Percentiles rank a stretch among this genome's conserved stretches.
phyloP scores from a whole-genome alignment of 306 rosid species.

The Prosopis cineraria region DNA sequence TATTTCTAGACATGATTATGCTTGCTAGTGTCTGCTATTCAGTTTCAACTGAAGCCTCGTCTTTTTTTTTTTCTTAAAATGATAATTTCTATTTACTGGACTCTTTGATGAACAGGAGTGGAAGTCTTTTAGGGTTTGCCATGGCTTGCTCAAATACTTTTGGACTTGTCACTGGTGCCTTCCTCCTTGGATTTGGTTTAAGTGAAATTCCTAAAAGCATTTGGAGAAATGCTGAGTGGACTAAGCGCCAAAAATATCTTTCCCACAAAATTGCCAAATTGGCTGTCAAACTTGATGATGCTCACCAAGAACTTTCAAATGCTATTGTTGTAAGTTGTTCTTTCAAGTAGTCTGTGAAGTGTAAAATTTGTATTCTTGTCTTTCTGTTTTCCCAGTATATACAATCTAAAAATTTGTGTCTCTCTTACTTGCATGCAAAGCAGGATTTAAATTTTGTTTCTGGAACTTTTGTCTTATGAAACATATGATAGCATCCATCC shows the following conservation, averaged over 20 bases:
- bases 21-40: neutral
- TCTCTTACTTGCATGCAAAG: constrained; percentile 2
- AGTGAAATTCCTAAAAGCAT: constrained; percentile 90
- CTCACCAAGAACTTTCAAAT: constrained; percentile 95
- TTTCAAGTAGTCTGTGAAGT: neutral
- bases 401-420: neutral
- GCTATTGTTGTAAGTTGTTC: constrained; percentile 77
- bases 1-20: constrained; percentile 4
- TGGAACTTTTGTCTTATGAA: neutral
- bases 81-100: constrained; percentile 24
- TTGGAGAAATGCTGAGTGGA: constrained; percentile 94
- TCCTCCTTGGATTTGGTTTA: constrained; percentile 97
- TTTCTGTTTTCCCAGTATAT: constrained; percentile 16
- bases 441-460: constrained; percentile 15
- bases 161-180: constrained; percentile 98
- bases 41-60: constrained; percentile 7
- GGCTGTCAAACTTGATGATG: constrained; percentile 95
- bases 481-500: neutral
- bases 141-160: constrained; percentile 98
- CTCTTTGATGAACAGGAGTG: constrained; percentile 55
- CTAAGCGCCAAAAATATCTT: constrained; percentile 88
- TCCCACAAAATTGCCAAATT: constrained; percentile 96
- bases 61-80: neutral
- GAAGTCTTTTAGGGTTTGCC: constrained; percentile 81
- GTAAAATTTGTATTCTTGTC: neutral